phyloP scores from a whole-genome alignment of 805 yeast genomes.

The Metschnikowia santaceciliae region DNA sequence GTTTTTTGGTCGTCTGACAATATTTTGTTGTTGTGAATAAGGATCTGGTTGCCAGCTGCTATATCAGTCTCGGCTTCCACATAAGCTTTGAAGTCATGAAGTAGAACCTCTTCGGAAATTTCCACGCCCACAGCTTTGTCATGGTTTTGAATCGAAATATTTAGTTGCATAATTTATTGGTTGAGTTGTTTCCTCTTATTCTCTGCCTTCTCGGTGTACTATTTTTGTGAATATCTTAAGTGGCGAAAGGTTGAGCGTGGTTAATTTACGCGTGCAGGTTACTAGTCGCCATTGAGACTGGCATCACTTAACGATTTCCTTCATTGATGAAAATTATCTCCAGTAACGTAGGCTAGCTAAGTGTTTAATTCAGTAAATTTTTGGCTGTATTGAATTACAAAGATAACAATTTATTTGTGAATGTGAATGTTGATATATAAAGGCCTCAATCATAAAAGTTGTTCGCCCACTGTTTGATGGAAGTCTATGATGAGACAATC shows the following conservation, averaged over 20 bases:
- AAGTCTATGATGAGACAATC: not conserved
- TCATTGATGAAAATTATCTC: not conserved
- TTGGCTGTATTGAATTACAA: not conserved
- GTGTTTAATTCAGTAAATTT: not conserved
- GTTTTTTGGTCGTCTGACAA: constrained; percentile 34
- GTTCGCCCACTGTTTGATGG: not conserved
- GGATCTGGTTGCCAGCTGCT: constrained; percentile 41
- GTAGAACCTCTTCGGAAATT: constrained; percentile 57
- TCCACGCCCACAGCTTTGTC: constrained; percentile 47
- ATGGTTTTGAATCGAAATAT: constrained; percentile 18
- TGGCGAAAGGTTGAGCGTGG: not conserved
- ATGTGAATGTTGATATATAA: not conserved
- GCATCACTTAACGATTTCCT: not conserved
- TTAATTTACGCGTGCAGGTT: not conserved
- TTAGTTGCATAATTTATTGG: constrained; percentile 10
- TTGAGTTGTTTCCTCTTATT: not conserved
- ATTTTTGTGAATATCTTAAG: not conserved
- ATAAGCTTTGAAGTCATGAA: constrained; percentile 69
- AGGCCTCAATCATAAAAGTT: not conserved
- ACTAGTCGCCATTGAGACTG: not conserved
- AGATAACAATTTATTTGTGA: not conserved
- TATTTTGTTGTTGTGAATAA: constrained; percentile 45
- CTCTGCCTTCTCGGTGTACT: not conserved
- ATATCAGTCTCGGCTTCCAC: constrained; percentile 66
- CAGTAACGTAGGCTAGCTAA: not conserved